Evolutionary conservation across 495 filamentous ascomycete genomes (phyloP).

Genomic region (Aspergillus heteromorphus): DNA sequence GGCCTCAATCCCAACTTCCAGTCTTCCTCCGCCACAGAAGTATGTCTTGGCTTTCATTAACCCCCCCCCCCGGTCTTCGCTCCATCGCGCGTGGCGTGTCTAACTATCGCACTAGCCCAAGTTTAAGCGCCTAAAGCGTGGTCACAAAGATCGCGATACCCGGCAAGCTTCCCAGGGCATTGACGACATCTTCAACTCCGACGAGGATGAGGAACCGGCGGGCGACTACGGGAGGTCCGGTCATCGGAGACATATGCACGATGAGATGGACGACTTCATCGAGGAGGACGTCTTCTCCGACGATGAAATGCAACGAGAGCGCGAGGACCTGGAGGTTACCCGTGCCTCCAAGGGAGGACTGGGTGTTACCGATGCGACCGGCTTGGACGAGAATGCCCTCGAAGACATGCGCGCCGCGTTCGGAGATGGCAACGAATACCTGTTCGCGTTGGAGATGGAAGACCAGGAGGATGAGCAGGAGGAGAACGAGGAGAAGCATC

Average conservation of each 20-base stretch:
- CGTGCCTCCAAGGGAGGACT: constrained; percentile 59
- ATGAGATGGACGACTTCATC: constrained; percentile 97
- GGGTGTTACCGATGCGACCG: constrained; percentile 61
- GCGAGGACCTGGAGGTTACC: constrained; percentile 83
- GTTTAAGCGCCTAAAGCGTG: constrained; percentile 92
- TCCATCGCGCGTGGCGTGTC: neutral
- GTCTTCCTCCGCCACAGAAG: constrained; percentile 57
- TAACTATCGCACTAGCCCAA: constrained; percentile 54
- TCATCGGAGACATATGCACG: constrained; percentile 50
- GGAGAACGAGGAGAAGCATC: constrained; percentile 60
- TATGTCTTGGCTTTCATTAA: constrained; percentile 27
- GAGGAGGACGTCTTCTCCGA: constrained; percentile 92
- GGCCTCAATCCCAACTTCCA: constrained; percentile 67
- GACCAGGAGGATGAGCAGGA: constrained; percentile 63
- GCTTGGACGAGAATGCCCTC: constrained; percentile 82
- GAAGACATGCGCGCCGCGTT: constrained; percentile 96
- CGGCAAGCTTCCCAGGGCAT: constrained; percentile 61
- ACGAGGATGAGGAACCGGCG: constrained; percentile 74
- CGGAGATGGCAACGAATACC: constrained; percentile 89
- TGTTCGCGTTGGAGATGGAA: constrained; percentile 84
- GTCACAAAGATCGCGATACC: constrained; percentile 68
- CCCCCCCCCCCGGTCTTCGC: neutral
- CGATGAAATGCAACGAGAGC: constrained; percentile 68
- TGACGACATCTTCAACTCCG: constrained; percentile 82
- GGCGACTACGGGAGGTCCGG: constrained; percentile 52